Evolutionary conservation across 2,329 filamentous ascomycete species (phyloP).

Genomic region (Sporothrix dimorphospora): DNA sequence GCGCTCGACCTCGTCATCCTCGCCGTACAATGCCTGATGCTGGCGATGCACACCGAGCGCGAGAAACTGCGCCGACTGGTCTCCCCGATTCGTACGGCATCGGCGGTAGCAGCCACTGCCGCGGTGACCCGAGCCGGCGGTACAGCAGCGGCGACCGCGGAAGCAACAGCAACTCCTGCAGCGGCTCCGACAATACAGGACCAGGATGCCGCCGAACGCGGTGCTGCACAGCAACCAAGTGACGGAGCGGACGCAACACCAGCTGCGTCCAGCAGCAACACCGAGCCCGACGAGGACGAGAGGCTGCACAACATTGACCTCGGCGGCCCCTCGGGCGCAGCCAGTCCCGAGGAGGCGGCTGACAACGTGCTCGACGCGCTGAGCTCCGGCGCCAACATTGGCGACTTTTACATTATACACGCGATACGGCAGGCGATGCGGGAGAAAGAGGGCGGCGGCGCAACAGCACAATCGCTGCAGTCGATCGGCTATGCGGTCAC

Average conservation of each 20-base stretch:
- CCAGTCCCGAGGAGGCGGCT: slow-evolving; percentile 39
- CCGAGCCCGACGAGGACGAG: slow-evolving; percentile 32
- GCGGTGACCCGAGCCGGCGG: slow-evolving; percentile 32
- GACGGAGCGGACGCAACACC: slow-evolving; percentile 40
- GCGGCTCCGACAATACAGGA: slow-evolving; percentile 38
- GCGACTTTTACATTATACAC: slow-evolving; percentile 57
- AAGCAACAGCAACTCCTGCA: slow-evolving; percentile 38
- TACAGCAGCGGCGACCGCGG: neutral
- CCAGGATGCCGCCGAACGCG: slow-evolving; percentile 15
- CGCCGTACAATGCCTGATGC: slow-evolving; percentile 64
- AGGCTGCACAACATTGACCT: slow-evolving; percentile 23
- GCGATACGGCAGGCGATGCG: slow-evolving; percentile 44
- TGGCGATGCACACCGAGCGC: slow-evolving; percentile 63
- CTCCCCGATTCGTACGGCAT: slow-evolving; percentile 32
- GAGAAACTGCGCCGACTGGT: slow-evolving; percentile 58
- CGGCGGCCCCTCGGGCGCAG: slow-evolving; percentile 22
- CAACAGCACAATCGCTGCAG: slow-evolving; percentile 56
- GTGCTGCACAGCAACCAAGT: slow-evolving; percentile 39
- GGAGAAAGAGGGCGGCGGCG: slow-evolving; percentile 49
- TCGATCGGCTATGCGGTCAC: slow-evolving; percentile 59
- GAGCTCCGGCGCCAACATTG: slow-evolving; percentile 58
- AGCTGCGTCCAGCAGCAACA: neutral
- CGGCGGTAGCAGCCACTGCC: slow-evolving; percentile 30
- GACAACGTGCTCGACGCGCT: slow-evolving; percentile 53
- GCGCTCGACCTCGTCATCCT: slow-evolving; percentile 60